These are phyloP conservation scores for Pezicula neosporulosa DNA, from an alignment of 2,329 filamentous ascomycete species.

Conservation along the genomic window DNA sequence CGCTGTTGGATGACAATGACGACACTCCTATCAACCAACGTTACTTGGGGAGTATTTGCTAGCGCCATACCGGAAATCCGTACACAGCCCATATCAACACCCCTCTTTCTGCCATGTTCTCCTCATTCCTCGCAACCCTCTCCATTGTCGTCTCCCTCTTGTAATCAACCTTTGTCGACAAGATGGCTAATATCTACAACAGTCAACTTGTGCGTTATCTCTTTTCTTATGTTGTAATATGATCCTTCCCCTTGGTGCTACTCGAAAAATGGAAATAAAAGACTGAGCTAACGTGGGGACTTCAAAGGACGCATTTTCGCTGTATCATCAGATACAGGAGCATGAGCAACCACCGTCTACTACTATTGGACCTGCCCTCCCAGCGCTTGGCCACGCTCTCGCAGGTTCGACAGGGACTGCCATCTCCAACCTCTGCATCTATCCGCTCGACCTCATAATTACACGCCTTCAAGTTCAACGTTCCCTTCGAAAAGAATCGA, in stretches of 20 bases:
- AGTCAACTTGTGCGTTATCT: conserved; percentile 35
- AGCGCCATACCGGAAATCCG: too few relatives aligned
- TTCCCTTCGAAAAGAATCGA: conserved; percentile 42
- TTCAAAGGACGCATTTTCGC: conserved; percentile 23
- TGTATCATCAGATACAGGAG: conserved; percentile 34
- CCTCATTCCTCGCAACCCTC: too few relatives aligned
- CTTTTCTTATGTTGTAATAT: neutral
- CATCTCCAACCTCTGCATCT: conserved; percentile 73
- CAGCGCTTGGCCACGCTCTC: conserved; percentile 76
- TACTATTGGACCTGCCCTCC: conserved; percentile 45
- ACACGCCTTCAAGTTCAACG: conserved; percentile 79
- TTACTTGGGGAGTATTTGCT: too few relatives aligned
- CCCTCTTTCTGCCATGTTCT: too few relatives aligned
- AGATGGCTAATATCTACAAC: conserved; percentile 33
- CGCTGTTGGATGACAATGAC: too few relatives aligned
- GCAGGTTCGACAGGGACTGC: conserved; percentile 77
- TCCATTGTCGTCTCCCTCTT: too few relatives aligned
- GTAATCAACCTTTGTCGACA: neutral
- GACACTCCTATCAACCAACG: too few relatives aligned
- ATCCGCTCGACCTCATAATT: conserved; percentile 78
- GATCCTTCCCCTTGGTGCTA: neutral
- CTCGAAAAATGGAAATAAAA: too few relatives aligned
- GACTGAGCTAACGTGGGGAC: neutral
- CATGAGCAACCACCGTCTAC: conserved; percentile 16
- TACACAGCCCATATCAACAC: too few relatives aligned